Conservation (phyloP, 2,329 filamentous ascomycete genomes). For the Pezicula carpinea region DNA sequence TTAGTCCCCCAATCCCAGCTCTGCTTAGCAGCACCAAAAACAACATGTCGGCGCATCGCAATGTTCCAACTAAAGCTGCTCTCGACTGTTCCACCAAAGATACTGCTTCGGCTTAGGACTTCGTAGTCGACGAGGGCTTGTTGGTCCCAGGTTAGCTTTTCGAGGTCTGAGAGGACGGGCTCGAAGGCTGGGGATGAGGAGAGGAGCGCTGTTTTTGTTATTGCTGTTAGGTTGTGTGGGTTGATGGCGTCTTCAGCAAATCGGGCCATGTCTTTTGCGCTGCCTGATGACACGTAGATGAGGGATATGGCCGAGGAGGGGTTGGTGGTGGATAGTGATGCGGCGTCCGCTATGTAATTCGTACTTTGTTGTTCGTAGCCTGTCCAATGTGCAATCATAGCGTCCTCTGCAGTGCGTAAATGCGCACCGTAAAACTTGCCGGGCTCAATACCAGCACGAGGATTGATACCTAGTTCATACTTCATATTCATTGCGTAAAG, state of each 20-base stretch:
- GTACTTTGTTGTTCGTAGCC: constrained; percentile 30
- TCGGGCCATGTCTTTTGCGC: constrained; percentile 31
- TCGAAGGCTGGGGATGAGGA: background rate
- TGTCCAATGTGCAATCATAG: constrained; percentile 28
- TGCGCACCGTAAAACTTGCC: constrained; percentile 34
- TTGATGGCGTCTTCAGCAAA: constrained; percentile 27
- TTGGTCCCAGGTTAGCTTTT: constrained; percentile 39
- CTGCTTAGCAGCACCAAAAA: constrained; percentile 1
- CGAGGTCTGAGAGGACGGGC: constrained; percentile 27
- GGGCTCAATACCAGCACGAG: background rate
- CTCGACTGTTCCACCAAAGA: constrained; percentile 37
- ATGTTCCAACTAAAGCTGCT: constrained; percentile 42
- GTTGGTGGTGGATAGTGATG: constrained; percentile 4
- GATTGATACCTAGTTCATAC: constrained; percentile 6
- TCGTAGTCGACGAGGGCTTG: constrained; percentile 44
- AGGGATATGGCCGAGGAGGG: constrained; percentile 37
- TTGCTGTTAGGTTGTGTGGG: constrained; percentile 28
- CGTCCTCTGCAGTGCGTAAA: constrained; percentile 33
- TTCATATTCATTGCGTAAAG: constrained; percentile 25
- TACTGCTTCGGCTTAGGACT: constrained; percentile 36
- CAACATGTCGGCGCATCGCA: constrained; percentile 34
- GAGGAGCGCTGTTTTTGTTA: constrained; percentile 38
- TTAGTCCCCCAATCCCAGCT: background rate
- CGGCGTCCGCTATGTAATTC: constrained; percentile 30
- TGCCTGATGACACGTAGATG: constrained; percentile 32